phyloP scores from a whole-genome alignment of 768 basidiomycete species.

The Podaxis pistillaris region DNA sequence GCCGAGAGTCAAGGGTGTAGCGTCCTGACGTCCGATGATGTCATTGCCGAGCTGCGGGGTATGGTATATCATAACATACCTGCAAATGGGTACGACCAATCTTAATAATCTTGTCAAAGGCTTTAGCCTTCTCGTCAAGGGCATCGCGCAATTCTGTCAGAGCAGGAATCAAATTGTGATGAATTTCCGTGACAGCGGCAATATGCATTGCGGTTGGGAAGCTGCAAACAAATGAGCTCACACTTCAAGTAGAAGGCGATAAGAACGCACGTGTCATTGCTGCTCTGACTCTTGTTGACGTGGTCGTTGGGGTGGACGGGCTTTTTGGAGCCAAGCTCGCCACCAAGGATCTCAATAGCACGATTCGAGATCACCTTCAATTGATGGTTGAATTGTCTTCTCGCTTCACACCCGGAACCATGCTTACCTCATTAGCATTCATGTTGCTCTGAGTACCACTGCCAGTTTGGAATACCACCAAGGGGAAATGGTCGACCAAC shows the following conservation, averaged over 20 bases:
- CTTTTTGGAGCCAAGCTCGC: slow-evolving; percentile 91
- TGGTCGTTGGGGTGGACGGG: slow-evolving; percentile 99
- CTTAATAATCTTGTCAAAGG: slow-evolving; percentile 92
- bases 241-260: neutral
- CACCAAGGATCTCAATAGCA: slow-evolving; percentile 95
- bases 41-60: neutral
- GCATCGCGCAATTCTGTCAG: slow-evolving; percentile 81
- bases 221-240: slow-evolving; percentile 35
- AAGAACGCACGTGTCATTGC: slow-evolving; percentile 87
- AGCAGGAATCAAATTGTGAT: slow-evolving; percentile 78
- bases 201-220: slow-evolving; percentile 99
- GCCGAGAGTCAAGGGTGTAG: slow-evolving; percentile 94
- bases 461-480: slow-evolving; percentile 99
- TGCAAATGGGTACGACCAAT: slow-evolving; percentile 97
- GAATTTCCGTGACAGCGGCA: slow-evolving; percentile 89
- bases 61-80: slow-evolving; percentile 30
- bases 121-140: slow-evolving; percentile 76
- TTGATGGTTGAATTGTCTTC: neutral
- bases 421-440: slow-evolving; percentile 90
- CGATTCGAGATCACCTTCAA: slow-evolving; percentile 93
- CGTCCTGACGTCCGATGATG: slow-evolving; percentile 58
- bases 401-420: neutral
- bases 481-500: slow-evolving; percentile 92
- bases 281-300: slow-evolving; percentile 98
- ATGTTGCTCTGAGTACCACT: slow-evolving; percentile 99